A percentile compares a stretch with the other conserved stretches of the same genome.
These are phyloP conservation scores for Erythrophleum ivorense DNA, from an alignment of 331 rosid species.

Conservation along the genomic window DNA sequence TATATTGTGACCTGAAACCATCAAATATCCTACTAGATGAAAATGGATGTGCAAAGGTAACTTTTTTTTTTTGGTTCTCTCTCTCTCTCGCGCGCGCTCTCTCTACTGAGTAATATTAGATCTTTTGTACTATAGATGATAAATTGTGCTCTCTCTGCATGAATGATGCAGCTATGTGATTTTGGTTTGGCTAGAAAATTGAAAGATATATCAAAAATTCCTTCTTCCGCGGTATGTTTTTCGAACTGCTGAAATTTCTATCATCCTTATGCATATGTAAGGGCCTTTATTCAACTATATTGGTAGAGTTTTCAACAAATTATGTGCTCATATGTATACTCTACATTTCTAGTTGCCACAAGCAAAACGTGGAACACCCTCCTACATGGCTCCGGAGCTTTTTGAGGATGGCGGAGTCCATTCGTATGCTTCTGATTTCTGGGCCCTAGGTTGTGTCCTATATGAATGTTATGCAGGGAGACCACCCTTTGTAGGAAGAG, in stretches of 20 bases:
- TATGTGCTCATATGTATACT: conserved; percentile 42
- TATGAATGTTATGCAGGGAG: conserved; percentile 92
- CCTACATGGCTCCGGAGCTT: conserved; percentile 99
- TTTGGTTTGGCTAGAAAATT: conserved; percentile 94
- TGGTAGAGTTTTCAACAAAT: conserved; percentile 15
- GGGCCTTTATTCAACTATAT: conserved; percentile 26
- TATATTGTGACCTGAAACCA: conserved; percentile 95
- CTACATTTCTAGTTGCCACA: conserved; percentile 72
- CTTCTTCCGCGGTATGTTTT: conserved; percentile 73
- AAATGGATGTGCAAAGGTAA: conserved; percentile 89
- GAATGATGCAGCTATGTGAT: conserved; percentile 85
- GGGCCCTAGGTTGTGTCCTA: conserved; percentile 98
- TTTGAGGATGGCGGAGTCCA: conserved; percentile 95
- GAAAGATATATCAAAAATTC: conserved; percentile 78
- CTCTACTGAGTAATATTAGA: conserved; percentile 1
- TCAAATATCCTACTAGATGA: conserved; percentile 91
- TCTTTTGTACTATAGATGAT: conserved; percentile 1
- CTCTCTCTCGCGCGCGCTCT: not conserved
- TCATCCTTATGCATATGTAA: not conserved
- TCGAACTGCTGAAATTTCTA: conserved; percentile 24
- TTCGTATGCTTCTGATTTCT: conserved; percentile 92
- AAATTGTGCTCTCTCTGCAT: conserved; percentile 20
- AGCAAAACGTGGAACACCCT: conserved; percentile 97
- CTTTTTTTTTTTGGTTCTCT: not conserved
- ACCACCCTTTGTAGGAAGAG: conserved; percentile 95